Evolutionary conservation across 2,329 filamentous ascomycete genomes (phyloP).

Genomic region (Aspergillus texensis): DNA sequence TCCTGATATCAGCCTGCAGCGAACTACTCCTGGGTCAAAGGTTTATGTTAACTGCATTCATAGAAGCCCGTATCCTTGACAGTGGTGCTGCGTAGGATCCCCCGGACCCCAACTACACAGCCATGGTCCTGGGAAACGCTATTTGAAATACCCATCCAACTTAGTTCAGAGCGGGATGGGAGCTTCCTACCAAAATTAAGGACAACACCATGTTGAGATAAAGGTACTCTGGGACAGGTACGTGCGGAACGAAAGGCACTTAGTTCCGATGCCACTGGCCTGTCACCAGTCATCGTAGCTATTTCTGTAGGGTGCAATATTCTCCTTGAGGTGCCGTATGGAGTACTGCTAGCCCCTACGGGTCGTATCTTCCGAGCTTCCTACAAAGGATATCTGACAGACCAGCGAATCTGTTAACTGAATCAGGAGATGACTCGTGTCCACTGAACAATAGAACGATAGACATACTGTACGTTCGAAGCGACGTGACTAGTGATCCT

Average conservation of each 20-base stretch:
- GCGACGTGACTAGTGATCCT: background rate
- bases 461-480: background rate
- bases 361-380: background rate
- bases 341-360: background rate
- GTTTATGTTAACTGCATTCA: background rate
- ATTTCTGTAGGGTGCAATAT: background rate
- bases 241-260: background rate
- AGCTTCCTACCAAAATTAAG: background rate
- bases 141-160: background rate
- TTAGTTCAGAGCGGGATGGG: background rate
- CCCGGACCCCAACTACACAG: background rate
- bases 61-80: background rate
- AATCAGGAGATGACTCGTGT: background rate
- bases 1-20: background rate
- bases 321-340: background rate
- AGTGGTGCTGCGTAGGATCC: background rate
- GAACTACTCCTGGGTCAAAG: background rate
- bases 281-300: background rate
- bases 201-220: background rate
- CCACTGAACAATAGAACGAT: background rate
- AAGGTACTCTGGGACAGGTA: background rate
- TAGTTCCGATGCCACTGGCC: background rate
- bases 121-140: conserved; percentile 1
- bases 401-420: background rate
- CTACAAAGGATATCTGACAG: background rate